Base-by-base conservation (phyloP, 495 filamentous ascomycete species). In the Penicillium chermesinum region DNA sequence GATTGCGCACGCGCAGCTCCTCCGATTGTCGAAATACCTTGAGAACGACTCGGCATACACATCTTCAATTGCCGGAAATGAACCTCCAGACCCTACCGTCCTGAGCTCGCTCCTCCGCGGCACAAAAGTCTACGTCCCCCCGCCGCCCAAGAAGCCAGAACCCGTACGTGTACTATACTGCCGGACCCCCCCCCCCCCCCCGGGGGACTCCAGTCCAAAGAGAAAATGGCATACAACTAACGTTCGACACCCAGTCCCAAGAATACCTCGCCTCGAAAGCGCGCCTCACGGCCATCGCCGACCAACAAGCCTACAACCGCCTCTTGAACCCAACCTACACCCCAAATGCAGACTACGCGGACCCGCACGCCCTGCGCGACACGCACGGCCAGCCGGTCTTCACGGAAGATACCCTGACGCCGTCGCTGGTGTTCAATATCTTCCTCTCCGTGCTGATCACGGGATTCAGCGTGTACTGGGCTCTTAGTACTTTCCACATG, bases 251-350 rank as follows among this genome's bases (percentile, higher is more conserved):
- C 25, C 49, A 97, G 88, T 86, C 79, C 9, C 70, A 85, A 7
- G 88, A 94, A 73, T 97, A 93, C 70, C 88, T 91, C 66, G 87
- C 82, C 7, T 69, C 93, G 2, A 98, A 97, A 91, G 78, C 81
- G 2, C 79, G 85, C 14, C 83, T 98, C 17, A 87, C 89, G 37
- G 75, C 75, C 38, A 82, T 90, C 55, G 83, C 86, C 58, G 90
- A 97, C 70, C 71, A 81, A 55, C 80, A 84, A 41, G 75, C 78
- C 9, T 98, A 97, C 69, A 78, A 86, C 44, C 79, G 83, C 50
- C 85, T 96, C 76, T 65, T 84, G 39, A 47, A 69, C 62, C 46
- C 72, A 67, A n/a, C 66, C 8, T 64, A 73, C 30, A 62, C 59
- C 14, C 53, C 61, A 8, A 57, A 57, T 27, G 69, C 67, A 18